phyloP scores from a whole-genome alignment of 2,329 filamentous ascomycete genomes.

The Ophiostoma fasciatum region DNA sequence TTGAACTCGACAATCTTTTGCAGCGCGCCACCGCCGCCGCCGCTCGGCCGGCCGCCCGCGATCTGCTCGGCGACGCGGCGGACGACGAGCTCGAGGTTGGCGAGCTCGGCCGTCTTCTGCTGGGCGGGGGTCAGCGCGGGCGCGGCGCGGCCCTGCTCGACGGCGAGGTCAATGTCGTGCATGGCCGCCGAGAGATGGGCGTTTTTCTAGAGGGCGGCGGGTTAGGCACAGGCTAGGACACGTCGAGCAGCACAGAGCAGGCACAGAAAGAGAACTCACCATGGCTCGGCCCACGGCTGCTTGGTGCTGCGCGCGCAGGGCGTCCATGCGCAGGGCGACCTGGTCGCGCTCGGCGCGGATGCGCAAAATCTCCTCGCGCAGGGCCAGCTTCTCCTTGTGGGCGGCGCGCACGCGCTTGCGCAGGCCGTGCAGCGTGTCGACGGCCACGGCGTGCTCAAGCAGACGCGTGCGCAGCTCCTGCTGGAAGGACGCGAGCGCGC shows the following conservation, averaged over 20 bases:
- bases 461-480: constrained; percentile 41
- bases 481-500: constrained; percentile 42
- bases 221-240: neutral
- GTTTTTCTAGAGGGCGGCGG: constrained; percentile 23
- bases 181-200: constrained; percentile 41
- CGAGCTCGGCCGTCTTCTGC: constrained; percentile 34
- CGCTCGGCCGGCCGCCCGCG: constrained; percentile 29
- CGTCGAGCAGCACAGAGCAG: neutral
- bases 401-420: constrained; percentile 41
- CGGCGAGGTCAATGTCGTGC: constrained; percentile 46
- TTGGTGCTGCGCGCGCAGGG: constrained; percentile 45
- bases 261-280: constrained; percentile 21
- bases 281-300: constrained; percentile 34
- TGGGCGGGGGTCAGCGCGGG: constrained; percentile 27
- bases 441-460: constrained; percentile 44
- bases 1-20: constrained; percentile 47
- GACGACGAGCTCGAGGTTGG: constrained; percentile 42
- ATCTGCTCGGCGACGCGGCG: constrained; percentile 39
- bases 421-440: constrained; percentile 43
- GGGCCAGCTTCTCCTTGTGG: constrained; percentile 39
- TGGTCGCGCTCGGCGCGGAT: constrained; percentile 46
- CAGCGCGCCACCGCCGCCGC: constrained; percentile 32
- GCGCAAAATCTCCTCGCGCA: constrained; percentile 45
- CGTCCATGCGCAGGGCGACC: constrained; percentile 47
- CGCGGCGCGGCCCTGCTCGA: constrained; percentile 27